Evolutionary conservation across 2,329 filamentous ascomycete genomes (phyloP).

Genomic region (Elsinoe arachidis): DNA sequence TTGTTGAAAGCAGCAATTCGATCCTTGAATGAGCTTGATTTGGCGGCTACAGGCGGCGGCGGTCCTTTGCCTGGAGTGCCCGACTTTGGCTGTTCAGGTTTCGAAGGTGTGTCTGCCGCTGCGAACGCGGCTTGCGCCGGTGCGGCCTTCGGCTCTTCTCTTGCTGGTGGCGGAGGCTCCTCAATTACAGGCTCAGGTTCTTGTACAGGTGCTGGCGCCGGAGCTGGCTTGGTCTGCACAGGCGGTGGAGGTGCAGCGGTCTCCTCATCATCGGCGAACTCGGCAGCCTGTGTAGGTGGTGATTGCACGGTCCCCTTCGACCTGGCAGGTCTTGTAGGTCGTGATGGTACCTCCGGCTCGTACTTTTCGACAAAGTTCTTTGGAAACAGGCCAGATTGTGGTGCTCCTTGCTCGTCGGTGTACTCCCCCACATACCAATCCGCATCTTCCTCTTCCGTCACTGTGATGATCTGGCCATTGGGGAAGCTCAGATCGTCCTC

Average conservation of each 20-base stretch:
- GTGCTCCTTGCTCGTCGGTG: constrained; percentile 62
- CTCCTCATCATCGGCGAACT: constrained; percentile 13
- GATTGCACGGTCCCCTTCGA: constrained; percentile 52
- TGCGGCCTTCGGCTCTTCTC: constrained; percentile 31
- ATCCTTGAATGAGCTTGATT: constrained; percentile 89
- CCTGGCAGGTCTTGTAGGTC: constrained; percentile 63
- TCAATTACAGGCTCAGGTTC: constrained; percentile 26
- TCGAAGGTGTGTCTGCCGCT: constrained; percentile 23
- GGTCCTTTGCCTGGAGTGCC: constrained; percentile 42
- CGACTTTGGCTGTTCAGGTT: not conserved
- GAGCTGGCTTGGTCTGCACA: constrained; percentile 24
- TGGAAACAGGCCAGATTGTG: constrained; percentile 81
- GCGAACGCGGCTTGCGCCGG: constrained; percentile 34
- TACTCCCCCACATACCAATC: constrained; percentile 95
- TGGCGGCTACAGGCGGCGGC: constrained; percentile 55
- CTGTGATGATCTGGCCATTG: constrained; percentile 81
- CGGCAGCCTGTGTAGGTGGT: constrained; percentile 20
- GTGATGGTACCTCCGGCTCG: constrained; percentile 81
- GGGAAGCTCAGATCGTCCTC: constrained; percentile 90
- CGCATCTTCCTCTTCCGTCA: constrained; percentile 82
- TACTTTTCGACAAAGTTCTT: constrained; percentile 96
- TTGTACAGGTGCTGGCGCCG: constrained; percentile 27
- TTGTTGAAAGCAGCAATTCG: constrained; percentile 97
- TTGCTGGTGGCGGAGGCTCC: constrained; percentile 14
- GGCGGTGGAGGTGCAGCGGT: constrained; percentile 29